phyloP scores from a whole-genome alignment of 805 yeast species.

The Kazachstania martiniae region DNA sequence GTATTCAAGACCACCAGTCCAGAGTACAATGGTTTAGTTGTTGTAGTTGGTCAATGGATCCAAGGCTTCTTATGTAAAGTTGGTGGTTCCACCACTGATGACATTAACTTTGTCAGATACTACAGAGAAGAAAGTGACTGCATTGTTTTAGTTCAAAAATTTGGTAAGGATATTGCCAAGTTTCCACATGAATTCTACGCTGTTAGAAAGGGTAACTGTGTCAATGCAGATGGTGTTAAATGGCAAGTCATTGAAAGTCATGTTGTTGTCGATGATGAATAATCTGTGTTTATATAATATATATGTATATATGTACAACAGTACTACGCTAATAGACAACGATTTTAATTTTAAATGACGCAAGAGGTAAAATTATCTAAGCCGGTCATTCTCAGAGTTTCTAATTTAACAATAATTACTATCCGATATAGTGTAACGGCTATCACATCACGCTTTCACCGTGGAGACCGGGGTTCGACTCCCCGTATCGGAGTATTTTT shows the following conservation, averaged over 20 bases:
- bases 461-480: conserved; percentile 23
- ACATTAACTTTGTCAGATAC: conserved; percentile 23
- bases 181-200: conserved; percentile 22
- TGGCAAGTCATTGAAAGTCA: conserved; percentile 27
- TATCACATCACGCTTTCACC: conserved; percentile 23
- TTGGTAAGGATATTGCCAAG: conserved; percentile 17
- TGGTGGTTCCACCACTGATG: conserved; percentile 9
- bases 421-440: conserved; percentile 24
- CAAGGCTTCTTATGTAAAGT: conserved; percentile 26
- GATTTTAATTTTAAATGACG: no score
- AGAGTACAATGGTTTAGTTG: conserved; percentile 21
- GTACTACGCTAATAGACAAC: no score
- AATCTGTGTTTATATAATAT: no score
- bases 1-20: conserved; percentile 18
- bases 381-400: no score
- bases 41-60: conserved; percentile 26
- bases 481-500: conserved; percentile 19
- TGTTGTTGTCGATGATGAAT: no score
- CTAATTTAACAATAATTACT: background rate
- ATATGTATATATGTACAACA: no score
- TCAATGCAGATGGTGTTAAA: conserved; percentile 13
- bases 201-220: conserved; percentile 13
- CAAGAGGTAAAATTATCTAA: no score
- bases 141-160: conserved; percentile 8
- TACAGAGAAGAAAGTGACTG: conserved; percentile 10